phyloP scores from a whole-genome alignment of 306 rosid species.

The Rosa lucieae region DNA sequence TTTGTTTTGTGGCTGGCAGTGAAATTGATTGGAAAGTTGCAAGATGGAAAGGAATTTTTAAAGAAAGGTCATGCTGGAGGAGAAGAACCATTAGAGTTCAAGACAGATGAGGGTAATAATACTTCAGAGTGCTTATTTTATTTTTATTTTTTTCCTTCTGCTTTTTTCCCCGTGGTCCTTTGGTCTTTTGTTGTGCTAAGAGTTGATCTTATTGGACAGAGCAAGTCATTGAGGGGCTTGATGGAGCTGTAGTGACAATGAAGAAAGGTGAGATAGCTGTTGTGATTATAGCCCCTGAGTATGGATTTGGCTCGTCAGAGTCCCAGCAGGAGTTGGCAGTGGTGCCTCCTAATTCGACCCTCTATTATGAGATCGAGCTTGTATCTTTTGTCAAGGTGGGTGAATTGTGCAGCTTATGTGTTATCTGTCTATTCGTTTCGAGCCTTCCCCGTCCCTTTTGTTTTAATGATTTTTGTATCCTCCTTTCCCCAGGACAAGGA shows the following conservation, averaged over 20 bases:
- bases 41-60: slow-evolving; percentile 72
- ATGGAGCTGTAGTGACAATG: slow-evolving; percentile 79
- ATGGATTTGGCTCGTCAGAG: slow-evolving; percentile 74
- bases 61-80: slow-evolving; percentile 68
- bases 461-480: background rate
- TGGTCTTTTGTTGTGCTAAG: background rate
- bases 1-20: slow-evolving; percentile 41
- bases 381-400: slow-evolving; percentile 81
- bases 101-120: slow-evolving; percentile 78
- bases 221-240: slow-evolving; percentile 92
- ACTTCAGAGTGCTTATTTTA: background rate
- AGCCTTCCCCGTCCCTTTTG: background rate
- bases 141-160: background rate
- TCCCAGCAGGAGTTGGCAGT: slow-evolving; percentile 71
- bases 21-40: slow-evolving; percentile 77
- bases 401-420: background rate
- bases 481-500: slow-evolving; percentile 65
- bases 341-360: slow-evolving; percentile 78
- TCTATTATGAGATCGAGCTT: slow-evolving; percentile 78
- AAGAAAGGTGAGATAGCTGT: slow-evolving; percentile 87
- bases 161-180: background rate
- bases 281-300: slow-evolving; percentile 73
- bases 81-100: slow-evolving; percentile 65
- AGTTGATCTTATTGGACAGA: slow-evolving; percentile 42
- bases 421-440: background rate